Evolutionary conservation across 257 asterid species (phyloP), one percentile per base, ranked within the genome.

Genomic region (Solanum medicagineum): DNA sequence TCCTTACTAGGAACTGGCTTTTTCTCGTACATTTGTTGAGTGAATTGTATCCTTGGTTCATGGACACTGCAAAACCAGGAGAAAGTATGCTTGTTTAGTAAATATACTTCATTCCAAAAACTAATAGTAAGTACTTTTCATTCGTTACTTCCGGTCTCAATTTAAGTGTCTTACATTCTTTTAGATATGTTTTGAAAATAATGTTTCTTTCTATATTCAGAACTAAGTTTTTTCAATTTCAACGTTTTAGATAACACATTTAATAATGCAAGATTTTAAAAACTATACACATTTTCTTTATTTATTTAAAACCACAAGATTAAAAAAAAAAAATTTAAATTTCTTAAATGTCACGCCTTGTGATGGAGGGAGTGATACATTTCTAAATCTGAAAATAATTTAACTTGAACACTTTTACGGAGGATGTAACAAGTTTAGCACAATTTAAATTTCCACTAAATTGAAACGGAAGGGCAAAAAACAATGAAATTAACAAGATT

Each of bases 1-100:
- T 90, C 94, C 81, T 89, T 90, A 22, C 81, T 85, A 53, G 71
- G 51, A 40, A 88, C 56, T 77, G 89, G 81, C 73, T 87, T 91
- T 81, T 87, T 91, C 71, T 91, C 95, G 77, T 66, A 49, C 70
- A 84, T 87, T 79, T 90, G 91, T 54, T 87, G 90, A 55, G 92
- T 77, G 80, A 86, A 86, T 57, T 81, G 85, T 70, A 85, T 77
- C 73, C 90, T 91, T 84, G 93, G 56, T 85, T 93, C 95, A 40
- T 83, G 90, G 22, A 86, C 93, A 82, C 98, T 92, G 91, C 84
- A 90, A 55, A 59, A 66, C 3, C 26, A 77, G 24, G 45, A 51
- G 6, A 26, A 49, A 15, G 47, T 19, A 73, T 4, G 8, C 44
- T 49, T 49, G 62, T 49, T 74, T 7, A n/a, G 20, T 74, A 68